A percentile compares a stretch with the other conserved stretches of the same genome.
Evolutionary conservation across 106 monocot genomes (phyloP).

Genomic region (Dactylorhiza incarnata): DNA sequence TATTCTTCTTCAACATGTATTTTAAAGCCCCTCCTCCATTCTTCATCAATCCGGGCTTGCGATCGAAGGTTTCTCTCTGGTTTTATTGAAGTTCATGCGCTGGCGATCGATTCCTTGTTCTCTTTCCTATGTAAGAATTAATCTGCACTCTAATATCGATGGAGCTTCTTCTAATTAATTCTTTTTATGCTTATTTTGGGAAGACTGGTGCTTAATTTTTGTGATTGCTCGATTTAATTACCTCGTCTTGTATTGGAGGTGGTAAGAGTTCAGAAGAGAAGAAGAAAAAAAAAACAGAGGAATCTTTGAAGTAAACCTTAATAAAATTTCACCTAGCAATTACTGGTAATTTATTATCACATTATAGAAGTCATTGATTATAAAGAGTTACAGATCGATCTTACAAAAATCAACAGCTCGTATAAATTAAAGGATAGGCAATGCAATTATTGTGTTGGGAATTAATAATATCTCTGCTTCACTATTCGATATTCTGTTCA

Average conservation of each 20-base stretch:
- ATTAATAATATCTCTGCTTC: background rate
- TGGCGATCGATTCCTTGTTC: no score
- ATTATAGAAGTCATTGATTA: no score
- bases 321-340: background rate
- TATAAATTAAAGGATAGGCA: no score
- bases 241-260: no score
- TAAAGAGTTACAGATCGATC: no score
- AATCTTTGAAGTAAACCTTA: background rate
- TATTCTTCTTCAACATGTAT: constrained; percentile 23
- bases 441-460: background rate
- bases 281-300: no score
- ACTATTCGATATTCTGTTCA: background rate
- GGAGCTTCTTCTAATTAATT: background rate
- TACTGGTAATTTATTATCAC: background rate
- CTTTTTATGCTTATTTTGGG: background rate
- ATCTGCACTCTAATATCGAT: background rate
- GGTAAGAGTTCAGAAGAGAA: no score
- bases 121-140: background rate
- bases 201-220: no score
- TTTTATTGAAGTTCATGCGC: background rate
- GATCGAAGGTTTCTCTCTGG: background rate
- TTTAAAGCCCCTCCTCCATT: constrained; percentile 27
- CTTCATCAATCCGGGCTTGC: constrained; percentile 5
- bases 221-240: no score
- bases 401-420: no score